Conservation (phyloP, 1,284 basidiomycete genomes). For the Malassezia equina region DNA sequence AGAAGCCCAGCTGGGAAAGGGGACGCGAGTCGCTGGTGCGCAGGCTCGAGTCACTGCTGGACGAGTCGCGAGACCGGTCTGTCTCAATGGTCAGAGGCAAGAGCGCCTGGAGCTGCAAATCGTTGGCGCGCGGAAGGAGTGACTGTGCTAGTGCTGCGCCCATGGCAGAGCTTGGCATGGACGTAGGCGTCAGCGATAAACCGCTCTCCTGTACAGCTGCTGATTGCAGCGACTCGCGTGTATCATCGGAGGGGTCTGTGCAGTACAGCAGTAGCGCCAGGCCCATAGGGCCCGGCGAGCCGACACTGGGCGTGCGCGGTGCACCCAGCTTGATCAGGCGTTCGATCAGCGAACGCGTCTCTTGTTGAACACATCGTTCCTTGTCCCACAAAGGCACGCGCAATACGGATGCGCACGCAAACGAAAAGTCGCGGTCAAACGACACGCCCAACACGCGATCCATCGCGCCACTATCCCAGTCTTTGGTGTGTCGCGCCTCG, state of each 20-base stretch:
- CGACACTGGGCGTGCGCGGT: background rate
- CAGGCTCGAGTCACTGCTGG: background rate
- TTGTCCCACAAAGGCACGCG: background rate
- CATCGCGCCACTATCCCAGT: background rate
- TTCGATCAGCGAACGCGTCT: background rate
- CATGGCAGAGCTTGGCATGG: background rate
- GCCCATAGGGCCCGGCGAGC: background rate
- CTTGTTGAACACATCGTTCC: background rate
- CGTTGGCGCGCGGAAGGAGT: background rate
- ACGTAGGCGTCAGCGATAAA: background rate
- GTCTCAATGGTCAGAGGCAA: background rate
- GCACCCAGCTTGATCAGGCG: background rate
- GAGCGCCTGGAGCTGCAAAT: background rate
- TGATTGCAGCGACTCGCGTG: background rate
- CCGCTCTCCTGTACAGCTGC: background rate
- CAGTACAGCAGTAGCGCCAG: background rate
- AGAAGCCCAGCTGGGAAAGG: conserved; percentile 2
- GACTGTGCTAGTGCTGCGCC: background rate
- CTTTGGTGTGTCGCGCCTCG: background rate
- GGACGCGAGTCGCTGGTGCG: background rate
- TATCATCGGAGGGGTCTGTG: background rate
- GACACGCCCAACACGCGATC: conserved; percentile 7
- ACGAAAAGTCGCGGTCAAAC: conserved; percentile 7
- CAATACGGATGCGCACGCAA: conserved; percentile 3
- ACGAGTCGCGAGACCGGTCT: background rate